These are phyloP conservation scores for Quercus wislizeni DNA, from an alignment of 306 rosid species.

Conservation along the genomic window DNA sequence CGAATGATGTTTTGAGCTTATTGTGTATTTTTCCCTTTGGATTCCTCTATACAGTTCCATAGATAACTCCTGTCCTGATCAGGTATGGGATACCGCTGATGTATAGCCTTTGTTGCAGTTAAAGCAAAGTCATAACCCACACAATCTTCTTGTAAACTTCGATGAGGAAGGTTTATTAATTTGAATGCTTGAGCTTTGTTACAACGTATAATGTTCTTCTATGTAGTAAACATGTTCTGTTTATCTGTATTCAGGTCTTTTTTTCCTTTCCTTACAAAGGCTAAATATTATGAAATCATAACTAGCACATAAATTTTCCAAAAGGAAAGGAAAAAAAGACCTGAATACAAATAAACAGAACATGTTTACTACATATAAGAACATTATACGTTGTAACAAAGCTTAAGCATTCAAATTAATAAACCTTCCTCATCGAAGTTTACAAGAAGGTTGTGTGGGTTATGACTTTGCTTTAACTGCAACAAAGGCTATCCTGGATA, in stretches of 20 bases:
- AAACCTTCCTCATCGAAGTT: constrained; percentile 65
- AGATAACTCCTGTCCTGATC: constrained; percentile 23
- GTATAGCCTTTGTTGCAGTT: constrained; percentile 68
- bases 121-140: constrained; percentile 90
- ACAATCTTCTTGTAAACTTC: constrained; percentile 82
- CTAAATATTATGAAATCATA: too few relatives aligned
- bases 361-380: neutral
- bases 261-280: neutral
- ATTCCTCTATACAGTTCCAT: constrained; percentile 19
- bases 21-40: neutral
- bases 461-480: constrained; percentile 88
- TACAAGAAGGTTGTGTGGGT: constrained; percentile 85
- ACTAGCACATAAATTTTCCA: too few relatives aligned
- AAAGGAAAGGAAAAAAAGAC: neutral
- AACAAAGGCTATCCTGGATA: constrained; percentile 50
- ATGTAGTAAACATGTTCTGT: neutral
- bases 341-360: neutral
- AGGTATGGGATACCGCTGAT: constrained; percentile 67
- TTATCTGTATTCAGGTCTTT: neutral
- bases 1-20: too few relatives aligned
- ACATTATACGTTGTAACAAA: neutral
- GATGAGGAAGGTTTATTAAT: constrained; percentile 58
- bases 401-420: constrained; percentile 27
- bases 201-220: neutral
- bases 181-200: constrained; percentile 14